Conservation (phyloP, 345 rosid genomes). For the Eutrema yunnanense region DNA sequence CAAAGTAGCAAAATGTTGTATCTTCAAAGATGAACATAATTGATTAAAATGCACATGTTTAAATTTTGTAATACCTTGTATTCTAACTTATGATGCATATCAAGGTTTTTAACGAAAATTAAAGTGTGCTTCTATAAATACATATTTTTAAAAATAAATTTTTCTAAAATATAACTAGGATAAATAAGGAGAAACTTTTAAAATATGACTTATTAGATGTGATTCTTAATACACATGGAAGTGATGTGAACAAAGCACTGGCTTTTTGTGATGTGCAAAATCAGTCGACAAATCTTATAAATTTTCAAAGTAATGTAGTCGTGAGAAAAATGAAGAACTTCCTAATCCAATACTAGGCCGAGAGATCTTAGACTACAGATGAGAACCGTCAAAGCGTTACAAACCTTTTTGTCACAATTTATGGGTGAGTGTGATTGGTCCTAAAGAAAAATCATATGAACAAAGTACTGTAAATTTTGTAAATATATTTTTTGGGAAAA, state of each 20-base stretch:
- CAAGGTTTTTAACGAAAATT: no score
- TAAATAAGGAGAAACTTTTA: neutral
- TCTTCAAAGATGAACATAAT: no score
- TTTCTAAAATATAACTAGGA: no score
- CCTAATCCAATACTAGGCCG: neutral
- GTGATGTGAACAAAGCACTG: neutral
- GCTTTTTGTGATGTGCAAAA: neutral
- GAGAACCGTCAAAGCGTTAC: neutral
- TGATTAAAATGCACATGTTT: neutral
- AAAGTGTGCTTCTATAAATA: no score
- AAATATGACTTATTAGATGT: neutral
- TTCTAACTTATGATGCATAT: neutral
- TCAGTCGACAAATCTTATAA: neutral
- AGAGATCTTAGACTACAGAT: neutral
- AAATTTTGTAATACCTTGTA: neutral
- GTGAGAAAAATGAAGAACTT: neutral
- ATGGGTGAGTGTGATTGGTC: neutral
- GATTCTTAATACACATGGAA: neutral
- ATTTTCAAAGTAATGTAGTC: neutral
- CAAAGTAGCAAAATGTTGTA: no score
- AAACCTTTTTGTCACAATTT: no score
- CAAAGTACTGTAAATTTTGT: neutral
- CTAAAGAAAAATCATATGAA: neutral
- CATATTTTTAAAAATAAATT: no score
- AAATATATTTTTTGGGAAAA: neutral